A percentile compares a stretch with the other conserved stretches of the same genome.
These are phyloP conservation scores for Micractinium conductrix DNA, from an alignment of 139 green algal species.

Conservation along the genomic window DNA sequence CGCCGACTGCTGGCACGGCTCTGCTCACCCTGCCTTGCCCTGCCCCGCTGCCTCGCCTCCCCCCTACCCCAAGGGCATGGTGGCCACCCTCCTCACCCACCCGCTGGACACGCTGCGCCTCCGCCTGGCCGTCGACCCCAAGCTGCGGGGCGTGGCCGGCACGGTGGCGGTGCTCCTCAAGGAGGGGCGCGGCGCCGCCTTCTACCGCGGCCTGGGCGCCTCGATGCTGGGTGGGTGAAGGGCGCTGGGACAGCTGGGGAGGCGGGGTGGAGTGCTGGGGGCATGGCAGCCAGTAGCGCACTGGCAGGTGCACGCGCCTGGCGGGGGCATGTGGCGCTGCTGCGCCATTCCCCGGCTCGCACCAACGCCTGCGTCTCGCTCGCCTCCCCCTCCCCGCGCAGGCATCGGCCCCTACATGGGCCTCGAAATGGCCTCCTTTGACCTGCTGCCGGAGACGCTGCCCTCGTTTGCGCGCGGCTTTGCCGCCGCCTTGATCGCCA, in stretches of 20 bases:
- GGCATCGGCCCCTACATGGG: slow-evolving; percentile 88
- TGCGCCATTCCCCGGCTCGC: too few relatives aligned
- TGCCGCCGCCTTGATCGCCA: slow-evolving; percentile 73
- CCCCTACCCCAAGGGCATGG: too few relatives aligned
- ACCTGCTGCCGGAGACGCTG: slow-evolving; percentile 69
- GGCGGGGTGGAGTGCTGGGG: not conserved
- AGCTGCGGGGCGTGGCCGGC: slow-evolving; percentile 51
- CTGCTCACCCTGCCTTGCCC: too few relatives aligned
- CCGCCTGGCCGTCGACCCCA: slow-evolving; percentile 81
- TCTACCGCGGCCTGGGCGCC: slow-evolving; percentile 76
- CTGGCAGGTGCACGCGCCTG: too few relatives aligned
- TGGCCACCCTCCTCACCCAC: slow-evolving; percentile 79
- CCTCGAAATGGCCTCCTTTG: slow-evolving; percentile 75
- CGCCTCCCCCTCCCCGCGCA: not conserved
- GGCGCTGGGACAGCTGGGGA: not conserved
- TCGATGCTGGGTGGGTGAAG: slow-evolving; percentile 71
- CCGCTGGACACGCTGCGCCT: slow-evolving; percentile 85
- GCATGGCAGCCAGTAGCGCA: not conserved
- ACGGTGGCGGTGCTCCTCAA: slow-evolving; percentile 56
- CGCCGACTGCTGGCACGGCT: too few relatives aligned
- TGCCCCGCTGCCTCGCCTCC: too few relatives aligned
- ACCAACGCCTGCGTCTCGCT: not conserved
- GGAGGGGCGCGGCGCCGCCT: slow-evolving; percentile 66
- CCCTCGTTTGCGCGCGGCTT: slow-evolving; percentile 72
- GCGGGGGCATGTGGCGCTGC: too few relatives aligned